These are phyloP conservation scores for Leccinum incarnatum DNA, from an alignment of 768 basidiomycete species.

Conservation along the genomic window DNA sequence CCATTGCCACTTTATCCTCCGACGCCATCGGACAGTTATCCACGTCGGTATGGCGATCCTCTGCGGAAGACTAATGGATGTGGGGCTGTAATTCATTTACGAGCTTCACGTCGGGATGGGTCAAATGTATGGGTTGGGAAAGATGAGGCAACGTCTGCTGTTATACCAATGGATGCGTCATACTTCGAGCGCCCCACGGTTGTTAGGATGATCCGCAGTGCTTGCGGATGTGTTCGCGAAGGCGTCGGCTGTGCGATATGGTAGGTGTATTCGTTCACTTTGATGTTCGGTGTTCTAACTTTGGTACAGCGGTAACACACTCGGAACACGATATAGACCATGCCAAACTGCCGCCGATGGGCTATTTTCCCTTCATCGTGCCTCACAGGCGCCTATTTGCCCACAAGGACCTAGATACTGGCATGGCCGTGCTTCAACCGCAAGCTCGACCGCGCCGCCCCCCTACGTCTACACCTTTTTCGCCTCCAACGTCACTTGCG, in stretches of 20 bases:
- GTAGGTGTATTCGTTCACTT: conserved; percentile 29
- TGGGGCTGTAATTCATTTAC: conserved; percentile 57
- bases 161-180: conserved; percentile 52
- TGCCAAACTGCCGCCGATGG: conserved; percentile 56
- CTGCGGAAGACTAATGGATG: conserved; percentile 50
- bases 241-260: conserved; percentile 65
- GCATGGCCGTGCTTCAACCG: conserved; percentile 28
- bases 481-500: conserved; percentile 40
- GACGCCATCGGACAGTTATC: conserved; percentile 20
- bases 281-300: conserved; percentile 10
- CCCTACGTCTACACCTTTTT: conserved; percentile 48
- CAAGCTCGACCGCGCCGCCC: conserved; percentile 17
- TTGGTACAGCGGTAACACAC: conserved; percentile 53
- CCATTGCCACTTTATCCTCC: conserved; percentile 36
- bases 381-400: conserved; percentile 24
- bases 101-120: conserved; percentile 50
- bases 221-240: conserved; percentile 67
- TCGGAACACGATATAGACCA: conserved; percentile 61
- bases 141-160: conserved; percentile 46
- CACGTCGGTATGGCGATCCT: conserved; percentile 5
- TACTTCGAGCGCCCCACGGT: conserved; percentile 56
- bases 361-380: conserved; percentile 30
- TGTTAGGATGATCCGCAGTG: conserved; percentile 49
- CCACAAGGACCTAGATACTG: conserved; percentile 45
- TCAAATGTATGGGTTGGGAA: conserved; percentile 60